Base-by-base conservation (phyloP, 2,329 filamentous ascomycete genomes). In the Fusarium musae region DNA sequence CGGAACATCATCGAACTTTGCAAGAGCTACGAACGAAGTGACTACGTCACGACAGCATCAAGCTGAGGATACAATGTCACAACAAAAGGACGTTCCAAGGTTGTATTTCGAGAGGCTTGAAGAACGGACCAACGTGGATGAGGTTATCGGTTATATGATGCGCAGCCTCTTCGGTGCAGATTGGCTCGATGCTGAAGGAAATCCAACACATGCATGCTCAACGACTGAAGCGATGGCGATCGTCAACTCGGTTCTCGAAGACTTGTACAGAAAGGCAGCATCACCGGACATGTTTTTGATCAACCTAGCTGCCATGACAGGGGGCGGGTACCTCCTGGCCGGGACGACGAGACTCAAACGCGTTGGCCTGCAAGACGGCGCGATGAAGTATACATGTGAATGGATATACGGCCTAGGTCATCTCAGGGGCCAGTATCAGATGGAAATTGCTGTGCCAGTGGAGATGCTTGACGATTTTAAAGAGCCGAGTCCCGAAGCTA, bases 351-450 rank as follows among this genome's bases (percentile, higher is more conserved):
- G 83, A 50, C 81, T 82, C 60, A 81, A 87, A 23, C 84, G 86
- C 16, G 63, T 86, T 28, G 85, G 86, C n/a, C 80, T 83, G 26
- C 77, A 80, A 5, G 78, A 81, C 5, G 83, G 83, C 19, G 78
- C 82, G 42, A 85, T 83, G 37, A 81, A 83, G 56, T 91, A 90
- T 77, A 79, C 81, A 50, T 87, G 86, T 70, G 81, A 83, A 60
- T 92, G 89, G 89, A 84, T 87, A 68, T 85, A 91, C 75, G 82
- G 83, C 58, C 87, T 88, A 65, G 89, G 89, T 2, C 80, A 83
- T n/a, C 77, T 89, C 15, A 82, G 82, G 58, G 88, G 87, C 5
- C 81, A 83, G 49, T 91, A 89, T 72, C 84, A 83, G 34, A 87
- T 91, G 80, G 82, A 84, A 59, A 86, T 87, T 75, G 80, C 78